Base-by-base conservation (phyloP, 306 rosid species). In the Prunus dulcis region DNA sequence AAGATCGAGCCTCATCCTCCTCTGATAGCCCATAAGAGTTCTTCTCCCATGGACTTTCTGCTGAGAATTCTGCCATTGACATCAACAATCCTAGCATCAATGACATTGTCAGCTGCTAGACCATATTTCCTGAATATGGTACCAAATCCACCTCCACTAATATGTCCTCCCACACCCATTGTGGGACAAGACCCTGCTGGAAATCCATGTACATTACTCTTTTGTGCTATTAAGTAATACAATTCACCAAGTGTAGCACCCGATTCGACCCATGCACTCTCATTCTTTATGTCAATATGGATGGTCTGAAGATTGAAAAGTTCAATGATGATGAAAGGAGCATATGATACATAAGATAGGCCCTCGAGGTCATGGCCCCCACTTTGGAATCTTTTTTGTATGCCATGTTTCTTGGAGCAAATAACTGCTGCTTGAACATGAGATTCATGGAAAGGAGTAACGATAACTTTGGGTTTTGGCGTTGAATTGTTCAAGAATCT, bases 1-100 rank as follows among this genome's bases (percentile, higher is more conserved):
- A 87, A 90, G 61, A 92, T 92, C 66, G 79, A 90, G 28, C 86
- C 96, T 70, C 93, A 90, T 2, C 92, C 93, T 6, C 97, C 97
- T 78, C 86, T 77, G 41, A 92, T 88, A 9, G 89, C 97, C 93
- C 96, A 92, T 69, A 90, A 90, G 0, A 88, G 57, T 14, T 90
- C 96, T 53, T 90, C 97, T 27, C 91, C 91, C 96, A 90, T 27
- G 74, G 89, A 69, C 53, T 73, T 52, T 58, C 91, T 82, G 25
- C 90, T 91, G 5, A 90, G 86, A 61, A 87, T 55, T 43, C 61
- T 53, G 14, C 96, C 97, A 9, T 82, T 75, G 2, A 83, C 90
- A 63, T 90, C 81, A 0, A 92, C 75, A 17, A 90, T 74, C n/a
- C 17, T 77, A 0, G 96, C 96, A 50, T 90, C 92, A 2, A 88